A percentile compares a stretch with the other conserved stretches of the same genome.
phyloP scores from a whole-genome alignment of 345 rosid species.

The Moringa oleifera region DNA sequence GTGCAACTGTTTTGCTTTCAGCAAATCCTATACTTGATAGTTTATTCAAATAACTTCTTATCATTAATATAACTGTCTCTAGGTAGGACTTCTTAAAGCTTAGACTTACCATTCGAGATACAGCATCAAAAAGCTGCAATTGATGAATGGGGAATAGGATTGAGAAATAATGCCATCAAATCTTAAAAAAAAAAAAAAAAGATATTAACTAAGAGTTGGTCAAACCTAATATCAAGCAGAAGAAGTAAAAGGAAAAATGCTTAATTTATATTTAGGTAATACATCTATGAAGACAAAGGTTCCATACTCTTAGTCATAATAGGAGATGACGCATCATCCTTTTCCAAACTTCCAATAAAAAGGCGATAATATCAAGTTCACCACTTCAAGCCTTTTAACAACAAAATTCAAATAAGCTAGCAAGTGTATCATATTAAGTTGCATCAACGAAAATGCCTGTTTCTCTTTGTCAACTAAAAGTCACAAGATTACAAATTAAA shows the following conservation, averaged over 20 bases:
- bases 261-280: slow-evolving; percentile 18
- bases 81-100: slow-evolving; percentile 98
- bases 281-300: slow-evolving; percentile 27
- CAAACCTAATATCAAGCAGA: no score
- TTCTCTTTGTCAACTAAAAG: slow-evolving; percentile 76
- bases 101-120: slow-evolving; percentile 90
- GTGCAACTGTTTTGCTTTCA: slow-evolving; percentile 76
- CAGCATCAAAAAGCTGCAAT: slow-evolving; percentile 97
- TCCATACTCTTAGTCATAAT: slow-evolving; percentile 81
- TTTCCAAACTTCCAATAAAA: slow-evolving; percentile 93
- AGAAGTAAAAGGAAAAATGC: slow-evolving; percentile 7
- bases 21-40: slow-evolving; percentile 76
- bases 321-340: slow-evolving; percentile 94
- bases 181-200: slow-evolving; percentile 19
- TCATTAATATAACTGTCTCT: slow-evolving; percentile 94
- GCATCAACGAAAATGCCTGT: slow-evolving; percentile 64
- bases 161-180: slow-evolving; percentile 23
- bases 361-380: slow-evolving; percentile 97
- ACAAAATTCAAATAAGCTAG: slow-evolving; percentile 92
- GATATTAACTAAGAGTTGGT: slow-evolving; percentile 6
- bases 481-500: slow-evolving; percentile 15
- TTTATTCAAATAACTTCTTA: slow-evolving; percentile 85
- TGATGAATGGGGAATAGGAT: slow-evolving; percentile 17
- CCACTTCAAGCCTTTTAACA: slow-evolving; percentile 88
- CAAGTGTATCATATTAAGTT: slow-evolving; percentile 83